Percentiles rank a stretch among this genome's conserved stretches.
Conservation (phyloP, 768 basidiomycete genomes). For the Agaricus subrufescens region DNA sequence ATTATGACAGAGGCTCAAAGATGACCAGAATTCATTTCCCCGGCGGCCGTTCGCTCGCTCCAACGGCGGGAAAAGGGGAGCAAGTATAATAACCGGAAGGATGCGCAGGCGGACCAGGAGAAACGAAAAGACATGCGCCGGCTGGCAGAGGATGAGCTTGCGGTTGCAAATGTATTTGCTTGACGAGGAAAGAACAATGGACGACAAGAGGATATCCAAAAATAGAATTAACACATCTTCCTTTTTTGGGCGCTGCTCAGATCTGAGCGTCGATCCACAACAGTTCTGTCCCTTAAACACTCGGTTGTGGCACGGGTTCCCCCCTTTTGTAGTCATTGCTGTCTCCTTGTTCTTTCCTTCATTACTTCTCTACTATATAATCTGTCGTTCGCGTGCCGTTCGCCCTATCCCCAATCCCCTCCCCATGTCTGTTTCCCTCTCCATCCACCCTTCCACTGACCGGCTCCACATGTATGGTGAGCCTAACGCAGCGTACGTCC, state of each 20-base stretch:
- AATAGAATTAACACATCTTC: background rate
- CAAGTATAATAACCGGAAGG: conserved; percentile 81
- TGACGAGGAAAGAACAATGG: conserved; percentile 26
- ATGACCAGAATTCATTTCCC: conserved; percentile 82
- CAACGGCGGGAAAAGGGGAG: conserved; percentile 68
- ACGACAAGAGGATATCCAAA: conserved; percentile 5
- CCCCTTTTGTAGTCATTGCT: conserved; percentile 16
- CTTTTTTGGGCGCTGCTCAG: background rate
- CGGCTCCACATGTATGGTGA: conserved; percentile 69
- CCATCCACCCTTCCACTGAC: conserved; percentile 54
- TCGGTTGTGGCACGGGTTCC: background rate
- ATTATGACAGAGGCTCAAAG: background rate
- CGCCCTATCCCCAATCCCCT: conserved; percentile 12
- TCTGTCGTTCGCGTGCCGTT: conserved; percentile 11
- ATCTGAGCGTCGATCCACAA: background rate
- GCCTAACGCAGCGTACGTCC: conserved; percentile 56
- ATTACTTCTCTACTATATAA: conserved; percentile 2
- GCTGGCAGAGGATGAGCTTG: conserved; percentile 72
- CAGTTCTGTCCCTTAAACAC: background rate
- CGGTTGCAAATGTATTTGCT: conserved; percentile 86
- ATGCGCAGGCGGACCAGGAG: conserved; percentile 63
- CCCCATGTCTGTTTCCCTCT: conserved; percentile 62
- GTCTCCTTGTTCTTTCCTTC: conserved; percentile 15
- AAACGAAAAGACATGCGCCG: conserved; percentile 60
- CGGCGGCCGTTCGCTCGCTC: conserved; percentile 71